These are phyloP conservation scores for Chlorencoelia australis DNA, from an alignment of 2,329 filamentous ascomycete genomes.

Conservation along the genomic window DNA sequence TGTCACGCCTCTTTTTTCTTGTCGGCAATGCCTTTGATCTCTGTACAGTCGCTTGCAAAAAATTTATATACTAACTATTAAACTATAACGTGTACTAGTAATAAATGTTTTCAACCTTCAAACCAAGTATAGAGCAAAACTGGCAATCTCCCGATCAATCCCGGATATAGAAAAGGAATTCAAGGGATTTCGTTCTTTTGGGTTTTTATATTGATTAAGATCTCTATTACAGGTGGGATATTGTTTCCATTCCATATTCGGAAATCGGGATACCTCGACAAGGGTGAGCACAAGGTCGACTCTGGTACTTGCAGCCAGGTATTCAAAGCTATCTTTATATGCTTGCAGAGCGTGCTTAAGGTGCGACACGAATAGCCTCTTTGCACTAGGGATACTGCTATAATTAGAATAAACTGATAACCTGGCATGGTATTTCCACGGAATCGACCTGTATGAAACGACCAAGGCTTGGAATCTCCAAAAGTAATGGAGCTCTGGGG, in stretches of 20 bases:
- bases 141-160: too few relatives aligned
- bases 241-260: neutral
- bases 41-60: too few relatives aligned
- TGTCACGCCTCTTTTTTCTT: too few relatives aligned
- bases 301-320: neutral
- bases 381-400: neutral
- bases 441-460: neutral
- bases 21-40: too few relatives aligned
- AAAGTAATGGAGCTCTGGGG: neutral
- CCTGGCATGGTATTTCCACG: neutral
- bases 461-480: neutral
- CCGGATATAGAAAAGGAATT: too few relatives aligned
- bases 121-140: too few relatives aligned
- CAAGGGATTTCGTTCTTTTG: too few relatives aligned
- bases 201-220: neutral
- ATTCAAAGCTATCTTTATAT: neutral
- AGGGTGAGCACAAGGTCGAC: neutral
- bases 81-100: too few relatives aligned
- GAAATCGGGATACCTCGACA: neutral
- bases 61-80: too few relatives aligned
- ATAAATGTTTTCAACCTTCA: too few relatives aligned
- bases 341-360: neutral
- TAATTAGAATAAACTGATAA: neutral
- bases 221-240: too few relatives aligned
- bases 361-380: neutral